Base-by-base conservation (phyloP, 352 stramenopile species). In the Pilasporangium apinafurcum region DNA sequence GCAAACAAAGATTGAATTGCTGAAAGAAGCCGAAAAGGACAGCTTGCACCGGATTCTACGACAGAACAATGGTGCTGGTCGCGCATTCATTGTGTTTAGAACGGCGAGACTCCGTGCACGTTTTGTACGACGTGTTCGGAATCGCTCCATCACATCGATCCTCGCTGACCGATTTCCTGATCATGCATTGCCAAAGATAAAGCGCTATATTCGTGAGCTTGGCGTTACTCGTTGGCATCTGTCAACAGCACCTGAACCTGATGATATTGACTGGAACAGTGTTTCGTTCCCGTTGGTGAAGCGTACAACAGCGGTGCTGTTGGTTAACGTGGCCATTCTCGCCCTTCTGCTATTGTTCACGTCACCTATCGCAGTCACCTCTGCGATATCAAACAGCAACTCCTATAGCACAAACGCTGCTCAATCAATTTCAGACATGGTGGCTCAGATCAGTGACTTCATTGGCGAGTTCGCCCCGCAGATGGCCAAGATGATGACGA, bases 211-310 rank as follows among this genome's bases (percentile, higher is more conserved):
- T n/a, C 75, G 78, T 24, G 81, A 93, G 42, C 44, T 93, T 18
- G 68, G 68, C 6, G 62, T 93, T 32, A 91, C 78, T 39, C 62
- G 72, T 2, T 93, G 81, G 81, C 75, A 88, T 37, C 49, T 93
- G 22, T 76, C 68, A 34, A 63, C 76, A 8, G 78, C 81, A 25
- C 81, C 81, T 0, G 81, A 93, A 32, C 81, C 81, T 0, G 81
- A 93, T 37, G 81, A 93, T 37, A 70, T 93, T 34, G 81, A 93
- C 61, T 93, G 81, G 81, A 62, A 90, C 44, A 90, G 73, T 49
- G 77, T 93, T 16, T 87, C 74, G 38, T 87, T 83, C 48, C 81
- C 80, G 34, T 88, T 88, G 44, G 74, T 74, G 4, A 87, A 91
- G 61, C 75, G 81, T 20, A 89, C 78, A 34, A 50, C 74, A 17